Base-by-base conservation (phyloP, 2,329 filamentous ascomycete species). In the Paracamarosporium sp. region DNA sequence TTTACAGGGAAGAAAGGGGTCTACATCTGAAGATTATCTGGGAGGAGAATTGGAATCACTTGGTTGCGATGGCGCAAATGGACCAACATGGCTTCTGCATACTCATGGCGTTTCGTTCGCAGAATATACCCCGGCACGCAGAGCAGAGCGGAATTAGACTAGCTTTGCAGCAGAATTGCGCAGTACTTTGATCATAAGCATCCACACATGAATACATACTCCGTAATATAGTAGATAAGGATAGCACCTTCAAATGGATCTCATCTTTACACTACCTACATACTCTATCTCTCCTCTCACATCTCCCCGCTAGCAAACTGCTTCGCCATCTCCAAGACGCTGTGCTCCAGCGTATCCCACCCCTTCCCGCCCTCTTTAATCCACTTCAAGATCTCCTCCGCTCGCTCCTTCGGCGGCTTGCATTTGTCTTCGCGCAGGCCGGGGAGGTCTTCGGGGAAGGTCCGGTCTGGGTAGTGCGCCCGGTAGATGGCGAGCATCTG, bases 401-500 rank as follows among this genome's bases (percentile, higher is more conserved):
- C 68, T 22, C 65, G 60, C 51, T 59, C 53, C 27, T 62, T 69
- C 17, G 59, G 68, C 51, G 66, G 61, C 31, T 33, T 64, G 48
- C 53, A 59, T 35, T 20, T 43, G 61, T 71, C 71, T 4, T 51
- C 55, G 5, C 63, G 64, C 22, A 63, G 15, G 0, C 60, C 64
- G 31, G 63, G 57, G 0, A 71, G 30, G 38, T 67, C 63, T 0
- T 66, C 61, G 2, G 57, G 50, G 53, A 82, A 78, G 15, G 60
- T 62, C 46, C 73, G 76, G 2, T 77, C 68, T 0, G 83, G 82
- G 44, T 75, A 75, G 3, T 77, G 27, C 41, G 76, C 73, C 27
- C 75, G 67, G 38, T 81, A 65, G 9, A 78, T 68, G 0, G 56
- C 63, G 9, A 83, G 60, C 15, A 85, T 62, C 2, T 78, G 64